Evolutionary conservation across 2,329 filamentous ascomycete species (phyloP).

Genomic region (Colletotrichum australisinense): DNA sequence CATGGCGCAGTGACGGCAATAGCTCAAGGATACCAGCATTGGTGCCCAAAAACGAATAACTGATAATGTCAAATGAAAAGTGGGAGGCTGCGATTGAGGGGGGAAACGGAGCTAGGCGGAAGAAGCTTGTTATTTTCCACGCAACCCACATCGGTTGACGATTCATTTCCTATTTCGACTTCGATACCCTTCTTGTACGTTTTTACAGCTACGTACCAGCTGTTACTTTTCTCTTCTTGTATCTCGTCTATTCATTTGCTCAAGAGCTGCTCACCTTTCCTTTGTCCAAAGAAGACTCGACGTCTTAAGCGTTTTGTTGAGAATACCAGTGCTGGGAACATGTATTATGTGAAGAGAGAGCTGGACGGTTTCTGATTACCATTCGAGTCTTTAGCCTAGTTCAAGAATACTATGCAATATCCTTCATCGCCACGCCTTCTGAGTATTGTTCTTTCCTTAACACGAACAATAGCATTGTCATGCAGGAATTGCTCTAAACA

Average conservation of each 20-base stretch:
- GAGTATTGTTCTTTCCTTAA: no score
- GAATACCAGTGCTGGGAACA: constrained; percentile 1
- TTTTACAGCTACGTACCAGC: neutral
- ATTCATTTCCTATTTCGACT: constrained; percentile 41
- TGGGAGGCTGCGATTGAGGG: neutral
- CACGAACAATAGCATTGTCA: no score
- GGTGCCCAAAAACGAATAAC: constrained; percentile 23
- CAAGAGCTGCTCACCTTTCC: constrained; percentile 2
- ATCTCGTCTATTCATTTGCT: neutral
- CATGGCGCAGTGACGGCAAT: neutral
- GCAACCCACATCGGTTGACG: constrained; percentile 14
- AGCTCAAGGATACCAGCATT: constrained; percentile 12
- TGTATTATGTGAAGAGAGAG: neutral
- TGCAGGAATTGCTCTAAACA: no score
- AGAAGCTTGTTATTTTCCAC: neutral
- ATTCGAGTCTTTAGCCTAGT: neutral
- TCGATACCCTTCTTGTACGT: constrained; percentile 43
- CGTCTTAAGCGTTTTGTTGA: neutral
- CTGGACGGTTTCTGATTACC: neutral
- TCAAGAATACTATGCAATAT: neutral
- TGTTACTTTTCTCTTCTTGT: constrained; percentile 19
- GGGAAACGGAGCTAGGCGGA: neutral
- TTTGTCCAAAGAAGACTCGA: neutral
- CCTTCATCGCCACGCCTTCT: no score
- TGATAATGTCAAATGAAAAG: constrained; percentile 36